Evolutionary conservation across 768 basidiomycete species (phyloP).

Genomic region (Coprinopsis marcescibilis): DNA sequence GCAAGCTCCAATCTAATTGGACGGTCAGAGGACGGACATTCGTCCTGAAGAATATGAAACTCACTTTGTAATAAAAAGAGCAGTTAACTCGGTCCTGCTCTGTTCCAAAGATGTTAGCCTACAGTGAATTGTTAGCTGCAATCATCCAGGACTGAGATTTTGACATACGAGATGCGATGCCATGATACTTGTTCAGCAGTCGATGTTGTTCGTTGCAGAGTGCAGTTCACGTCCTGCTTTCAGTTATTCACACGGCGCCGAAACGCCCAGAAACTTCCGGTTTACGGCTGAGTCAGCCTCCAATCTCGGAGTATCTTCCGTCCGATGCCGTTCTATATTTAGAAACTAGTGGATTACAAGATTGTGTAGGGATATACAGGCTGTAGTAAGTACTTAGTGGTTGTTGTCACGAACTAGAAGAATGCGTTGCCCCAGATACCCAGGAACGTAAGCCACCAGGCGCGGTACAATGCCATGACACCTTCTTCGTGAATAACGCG

Average conservation of each 20-base stretch:
- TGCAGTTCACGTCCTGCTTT: not conserved
- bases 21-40: constrained; percentile 11
- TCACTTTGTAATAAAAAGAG: constrained; percentile 95
- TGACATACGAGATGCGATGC: constrained; percentile 73
- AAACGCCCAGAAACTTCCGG: no score
- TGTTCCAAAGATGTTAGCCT: constrained; percentile 96
- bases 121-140: not conserved
- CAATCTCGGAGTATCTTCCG: no score
- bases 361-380: no score
- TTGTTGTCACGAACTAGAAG: constrained; percentile 29
- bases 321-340: no score
- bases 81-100: constrained; percentile 97
- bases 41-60: constrained; percentile 17
- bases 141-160: not conserved
- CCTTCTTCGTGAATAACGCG: constrained; percentile 80
- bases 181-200: constrained; percentile 26
- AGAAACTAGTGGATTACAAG: constrained; percentile 5
- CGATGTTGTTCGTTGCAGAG: not conserved
- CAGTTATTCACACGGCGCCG: not conserved
- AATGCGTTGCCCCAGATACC: constrained; percentile 56
- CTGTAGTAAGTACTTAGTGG: no score
- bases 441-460: constrained; percentile 79
- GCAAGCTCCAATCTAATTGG: constrained; percentile 87
- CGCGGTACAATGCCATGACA: constrained; percentile 64
- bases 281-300: no score